Conservation (phyloP, 1,139 yeast genomes). For the Entelexis sorbosivorans region DNA sequence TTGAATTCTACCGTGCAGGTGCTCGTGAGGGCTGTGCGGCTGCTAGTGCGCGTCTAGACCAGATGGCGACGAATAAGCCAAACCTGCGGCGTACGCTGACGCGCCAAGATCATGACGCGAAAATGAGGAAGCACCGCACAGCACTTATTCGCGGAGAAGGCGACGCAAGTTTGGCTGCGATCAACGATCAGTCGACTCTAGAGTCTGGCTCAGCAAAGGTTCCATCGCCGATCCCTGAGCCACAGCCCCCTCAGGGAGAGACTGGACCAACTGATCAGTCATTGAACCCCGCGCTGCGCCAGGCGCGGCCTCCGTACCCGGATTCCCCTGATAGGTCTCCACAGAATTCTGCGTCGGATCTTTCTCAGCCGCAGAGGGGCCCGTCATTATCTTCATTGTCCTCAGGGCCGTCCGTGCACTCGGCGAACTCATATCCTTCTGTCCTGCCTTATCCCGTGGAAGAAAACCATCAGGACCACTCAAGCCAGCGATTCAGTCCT, state of each 20-base stretch:
- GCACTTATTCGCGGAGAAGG: conserved; percentile 14
- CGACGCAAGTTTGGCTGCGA: conserved; percentile 9
- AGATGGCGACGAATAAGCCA: conserved; percentile 15
- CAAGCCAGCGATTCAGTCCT: background rate
- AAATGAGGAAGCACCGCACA: conserved; percentile 15
- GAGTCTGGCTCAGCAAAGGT: background rate
- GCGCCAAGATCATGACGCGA: conserved; percentile 23
- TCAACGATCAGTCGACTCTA: conserved; percentile 12
- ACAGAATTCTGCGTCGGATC: background rate
- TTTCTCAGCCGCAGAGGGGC: background rate
- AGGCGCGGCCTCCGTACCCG: background rate
- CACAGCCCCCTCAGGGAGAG: background rate
- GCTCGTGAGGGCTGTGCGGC: conserved; percentile 29
- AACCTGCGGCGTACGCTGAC: conserved; percentile 21
- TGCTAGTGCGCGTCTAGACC: conserved; percentile 28
- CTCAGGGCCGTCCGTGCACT: conserved; percentile 1
- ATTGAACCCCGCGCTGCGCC: too few relatives aligned
- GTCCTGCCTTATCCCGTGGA: conserved; percentile 13
- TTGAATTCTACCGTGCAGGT: conserved; percentile 28
- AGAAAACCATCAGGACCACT: background rate
- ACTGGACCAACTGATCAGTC: too few relatives aligned
- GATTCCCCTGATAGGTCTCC: background rate
- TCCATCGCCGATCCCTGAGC: conserved; percentile 2
- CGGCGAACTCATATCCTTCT: background rate
- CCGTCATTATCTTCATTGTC: background rate